phyloP scores from a whole-genome alignment of 495 filamentous ascomycete genomes.

The Xylaria flabelliformis region DNA sequence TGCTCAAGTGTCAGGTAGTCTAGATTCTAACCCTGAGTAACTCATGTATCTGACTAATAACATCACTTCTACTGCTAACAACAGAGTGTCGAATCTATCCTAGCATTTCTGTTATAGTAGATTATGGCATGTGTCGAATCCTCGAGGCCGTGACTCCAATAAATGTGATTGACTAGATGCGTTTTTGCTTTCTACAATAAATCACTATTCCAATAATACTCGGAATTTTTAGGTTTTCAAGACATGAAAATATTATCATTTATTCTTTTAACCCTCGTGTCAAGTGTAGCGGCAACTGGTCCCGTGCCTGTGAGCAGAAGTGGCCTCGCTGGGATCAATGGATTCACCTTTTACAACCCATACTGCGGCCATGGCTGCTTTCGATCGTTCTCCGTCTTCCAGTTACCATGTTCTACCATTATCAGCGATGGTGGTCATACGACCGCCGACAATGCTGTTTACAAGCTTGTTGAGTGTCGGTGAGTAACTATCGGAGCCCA shows the following conservation, averaged over 20 bases:
- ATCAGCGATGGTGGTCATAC: not conserved
- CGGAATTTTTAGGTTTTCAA: not conserved
- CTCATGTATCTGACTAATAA: not conserved
- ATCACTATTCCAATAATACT: not conserved
- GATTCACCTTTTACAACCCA: constrained; percentile 12
- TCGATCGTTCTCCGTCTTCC: not conserved
- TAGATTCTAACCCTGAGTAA: not conserved
- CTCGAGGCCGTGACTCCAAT: not conserved
- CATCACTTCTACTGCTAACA: not conserved
- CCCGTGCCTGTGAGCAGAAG: not conserved
- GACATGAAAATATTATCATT: not conserved
- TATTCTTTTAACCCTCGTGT: not conserved
- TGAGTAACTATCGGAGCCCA: too few relatives aligned
- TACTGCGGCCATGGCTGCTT: constrained; percentile 15
- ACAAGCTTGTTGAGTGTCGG: not conserved
- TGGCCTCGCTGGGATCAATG: not conserved
- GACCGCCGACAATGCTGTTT: not conserved
- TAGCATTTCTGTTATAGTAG: not conserved
- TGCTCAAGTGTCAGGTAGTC: not conserved
- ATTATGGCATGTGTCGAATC: not conserved
- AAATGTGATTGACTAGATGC: not conserved
- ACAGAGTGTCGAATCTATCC: not conserved
- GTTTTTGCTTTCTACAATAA: not conserved
- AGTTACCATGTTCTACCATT: not conserved
- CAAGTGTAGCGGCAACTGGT: not conserved